Conservation (phyloP, 805 yeast genomes). For the Saccharomycopsis guyanensis region DNA sequence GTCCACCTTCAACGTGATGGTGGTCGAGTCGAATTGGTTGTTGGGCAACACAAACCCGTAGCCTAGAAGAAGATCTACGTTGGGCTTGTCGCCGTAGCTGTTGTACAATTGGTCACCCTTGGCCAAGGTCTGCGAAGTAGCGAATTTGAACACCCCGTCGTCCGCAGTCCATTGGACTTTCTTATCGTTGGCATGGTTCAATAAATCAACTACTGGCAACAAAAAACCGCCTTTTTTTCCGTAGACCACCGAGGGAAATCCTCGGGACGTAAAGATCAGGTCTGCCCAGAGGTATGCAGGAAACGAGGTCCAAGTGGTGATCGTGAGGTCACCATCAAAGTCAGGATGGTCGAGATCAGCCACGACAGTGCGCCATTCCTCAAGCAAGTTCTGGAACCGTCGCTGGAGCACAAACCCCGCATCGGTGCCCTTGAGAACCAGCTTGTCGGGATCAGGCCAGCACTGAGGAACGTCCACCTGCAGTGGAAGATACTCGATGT, state of each 20-base stretch:
- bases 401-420: slow-evolving; percentile 46
- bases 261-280: slow-evolving; percentile 63
- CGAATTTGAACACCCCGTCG: slow-evolving; percentile 19
- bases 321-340: slow-evolving; percentile 23
- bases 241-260: slow-evolving; percentile 71
- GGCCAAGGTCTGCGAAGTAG: slow-evolving; percentile 7
- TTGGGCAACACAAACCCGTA: slow-evolving; percentile 67
- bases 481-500: slow-evolving; percentile 43
- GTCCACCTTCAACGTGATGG: slow-evolving; percentile 51
- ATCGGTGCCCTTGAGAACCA: slow-evolving; percentile 59
- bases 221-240: slow-evolving; percentile 51
- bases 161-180: slow-evolving; percentile 56
- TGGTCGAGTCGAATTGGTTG: slow-evolving; percentile 51
- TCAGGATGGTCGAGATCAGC: slow-evolving; percentile 22
- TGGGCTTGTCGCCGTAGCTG: slow-evolving; percentile 83
- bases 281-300: slow-evolving; percentile 71
- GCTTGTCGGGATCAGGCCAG: slow-evolving; percentile 50
- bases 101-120: slow-evolving; percentile 53
- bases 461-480: slow-evolving; percentile 55
- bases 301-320: slow-evolving; percentile 51
- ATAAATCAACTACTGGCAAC: slow-evolving; percentile 68
- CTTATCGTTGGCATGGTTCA: slow-evolving; percentile 61
- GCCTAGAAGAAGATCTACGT: slow-evolving; percentile 71
- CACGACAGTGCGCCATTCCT: slow-evolving; percentile 47
- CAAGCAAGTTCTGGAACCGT: slow-evolving; percentile 38